Conservation (phyloP, 2,329 filamentous ascomycete species). For the Aspergillus caelatus region DNA sequence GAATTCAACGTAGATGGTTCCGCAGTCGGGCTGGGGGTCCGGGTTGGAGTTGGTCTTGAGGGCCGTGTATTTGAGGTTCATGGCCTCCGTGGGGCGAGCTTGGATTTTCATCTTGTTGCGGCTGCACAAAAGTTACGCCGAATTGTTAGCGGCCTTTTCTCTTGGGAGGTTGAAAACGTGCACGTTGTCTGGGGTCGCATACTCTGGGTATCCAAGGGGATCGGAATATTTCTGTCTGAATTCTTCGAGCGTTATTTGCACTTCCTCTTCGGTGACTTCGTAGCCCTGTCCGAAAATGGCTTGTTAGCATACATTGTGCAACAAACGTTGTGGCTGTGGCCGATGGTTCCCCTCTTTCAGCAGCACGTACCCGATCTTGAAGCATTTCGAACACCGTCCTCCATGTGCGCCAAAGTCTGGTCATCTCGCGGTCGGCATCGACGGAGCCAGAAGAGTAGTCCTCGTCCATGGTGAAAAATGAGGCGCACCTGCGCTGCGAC, state of each 20-base stretch:
- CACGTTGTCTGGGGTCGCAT: slow-evolving; percentile 41
- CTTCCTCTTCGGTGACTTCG: slow-evolving; percentile 84
- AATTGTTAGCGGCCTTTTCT: slow-evolving; percentile 6
- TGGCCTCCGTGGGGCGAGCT: slow-evolving; percentile 77
- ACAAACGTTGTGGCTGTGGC: neutral
- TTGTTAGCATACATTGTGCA: slow-evolving; percentile 9
- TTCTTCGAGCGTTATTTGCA: slow-evolving; percentile 80
- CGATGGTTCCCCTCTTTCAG: neutral
- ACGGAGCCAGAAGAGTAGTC: slow-evolving; percentile 38
- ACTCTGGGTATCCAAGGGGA: slow-evolving; percentile 76
- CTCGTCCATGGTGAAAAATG: slow-evolving; percentile 39
- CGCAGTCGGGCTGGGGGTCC: slow-evolving; percentile 72
- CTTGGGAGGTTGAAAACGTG: slow-evolving; percentile 8
- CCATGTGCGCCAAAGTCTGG: slow-evolving; percentile 90
- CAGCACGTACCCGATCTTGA: slow-evolving; percentile 72
- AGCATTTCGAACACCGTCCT: slow-evolving; percentile 95
- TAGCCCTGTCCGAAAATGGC: slow-evolving; percentile 70
- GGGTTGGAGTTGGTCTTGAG: slow-evolving; percentile 70
- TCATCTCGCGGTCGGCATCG: slow-evolving; percentile 48
- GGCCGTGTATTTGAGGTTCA: slow-evolving; percentile 82
- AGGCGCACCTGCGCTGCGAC: slow-evolving; percentile 13
- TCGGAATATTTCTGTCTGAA: slow-evolving; percentile 75
- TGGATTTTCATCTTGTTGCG: slow-evolving; percentile 85
- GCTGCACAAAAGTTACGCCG: slow-evolving; percentile 50
- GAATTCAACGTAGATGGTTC: slow-evolving; percentile 93